Base-by-base conservation (phyloP, 495 filamentous ascomycete genomes). In the Penicillium paxilli region DNA sequence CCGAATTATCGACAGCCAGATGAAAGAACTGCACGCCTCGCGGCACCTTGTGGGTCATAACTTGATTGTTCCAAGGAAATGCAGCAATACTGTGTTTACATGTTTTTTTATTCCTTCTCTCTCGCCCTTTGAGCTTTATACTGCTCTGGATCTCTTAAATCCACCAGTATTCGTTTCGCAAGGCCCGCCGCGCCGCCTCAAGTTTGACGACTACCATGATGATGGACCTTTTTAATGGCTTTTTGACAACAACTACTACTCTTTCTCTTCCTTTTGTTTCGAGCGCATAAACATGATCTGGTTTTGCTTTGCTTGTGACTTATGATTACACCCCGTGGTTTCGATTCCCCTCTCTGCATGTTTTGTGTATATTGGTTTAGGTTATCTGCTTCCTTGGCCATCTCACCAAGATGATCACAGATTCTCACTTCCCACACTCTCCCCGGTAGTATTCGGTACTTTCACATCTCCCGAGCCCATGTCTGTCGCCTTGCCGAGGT, bases 21-120 rank as follows among this genome's bases (percentile, higher is more conserved):
- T 70, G 51, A 60, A 62, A 64, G 58, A 67, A 47, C 64, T 59
- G 52, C 60, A 60, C 64, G 73, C 72, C 71, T 73, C 72, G 58
- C 74, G 69, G 75, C 71, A 54, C 45, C 30, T 45, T 48, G 16
- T 19, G 44, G 40, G 11, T 24, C 19, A 42, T 9, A 8, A n/a
- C 19, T n/a, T 20, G 3, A 11, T 14, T 9, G n/a, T 23, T 20
- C 40, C 40, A 4, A 22, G 8, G 23, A 33, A 47, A 19, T 57
- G 57, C 52, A 59, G 57, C 59, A 55, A 58, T 47, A 49, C n/a
- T 14, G 30, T 51, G 49, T 49, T n/a, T n/a, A n/a, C n/a, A n/a
- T n/a, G n/a, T n/a, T n/a, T n/a, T n/a, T n/a, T n/a, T n/a, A n/a
- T 45, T 32, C 38, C 37, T 19, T 45, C 35, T 22, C n/a, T 55